A percentile compares a stretch with the other conserved stretches of the same genome.
Evolutionary conservation across 106 monocot genomes (phyloP).

Genomic region (Apostasia shenzhenica): DNA sequence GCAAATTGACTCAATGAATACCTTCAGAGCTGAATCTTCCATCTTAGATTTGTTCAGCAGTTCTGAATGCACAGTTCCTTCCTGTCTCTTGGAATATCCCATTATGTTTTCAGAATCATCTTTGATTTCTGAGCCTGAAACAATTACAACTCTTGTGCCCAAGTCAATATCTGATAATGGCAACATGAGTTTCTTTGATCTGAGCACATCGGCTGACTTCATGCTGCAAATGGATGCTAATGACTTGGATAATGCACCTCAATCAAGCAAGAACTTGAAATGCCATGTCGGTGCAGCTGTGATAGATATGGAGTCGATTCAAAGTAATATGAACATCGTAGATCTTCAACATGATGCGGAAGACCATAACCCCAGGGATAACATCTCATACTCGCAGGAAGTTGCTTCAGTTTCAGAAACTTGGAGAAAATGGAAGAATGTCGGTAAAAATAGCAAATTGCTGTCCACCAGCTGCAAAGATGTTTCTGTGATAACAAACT

Average conservation of each 20-base stretch:
- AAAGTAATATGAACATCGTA: slow-evolving; percentile 28
- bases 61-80: slow-evolving; percentile 23
- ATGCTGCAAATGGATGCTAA: slow-evolving; percentile 5
- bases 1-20: background rate
- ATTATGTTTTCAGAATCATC: slow-evolving; percentile 57
- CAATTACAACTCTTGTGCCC: slow-evolving; percentile 13
- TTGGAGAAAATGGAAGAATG: slow-evolving; percentile 51
- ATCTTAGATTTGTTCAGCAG: slow-evolving; percentile 4
- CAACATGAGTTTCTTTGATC: slow-evolving; percentile 14
- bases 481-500: slow-evolving; percentile 27
- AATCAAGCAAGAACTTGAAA: slow-evolving; percentile 12
- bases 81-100: slow-evolving; percentile 43
- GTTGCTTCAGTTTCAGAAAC: slow-evolving; percentile 40
- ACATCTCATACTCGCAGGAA: slow-evolving; percentile 10
- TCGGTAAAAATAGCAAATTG: slow-evolving; percentile 30
- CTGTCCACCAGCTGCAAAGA: slow-evolving; percentile 23
- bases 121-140: slow-evolving; percentile 25
- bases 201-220: background rate
- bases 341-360: slow-evolving; percentile 18
- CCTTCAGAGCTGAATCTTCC: background rate
- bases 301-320: slow-evolving; percentile 40
- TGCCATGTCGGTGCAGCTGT: slow-evolving; percentile 17
- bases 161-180: slow-evolving; percentile 6
- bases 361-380: slow-evolving; percentile 29
- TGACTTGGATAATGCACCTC: slow-evolving; percentile 7